phyloP scores from a whole-genome alignment of 139 green algal genomes.

The Gonium pectorale region DNA sequence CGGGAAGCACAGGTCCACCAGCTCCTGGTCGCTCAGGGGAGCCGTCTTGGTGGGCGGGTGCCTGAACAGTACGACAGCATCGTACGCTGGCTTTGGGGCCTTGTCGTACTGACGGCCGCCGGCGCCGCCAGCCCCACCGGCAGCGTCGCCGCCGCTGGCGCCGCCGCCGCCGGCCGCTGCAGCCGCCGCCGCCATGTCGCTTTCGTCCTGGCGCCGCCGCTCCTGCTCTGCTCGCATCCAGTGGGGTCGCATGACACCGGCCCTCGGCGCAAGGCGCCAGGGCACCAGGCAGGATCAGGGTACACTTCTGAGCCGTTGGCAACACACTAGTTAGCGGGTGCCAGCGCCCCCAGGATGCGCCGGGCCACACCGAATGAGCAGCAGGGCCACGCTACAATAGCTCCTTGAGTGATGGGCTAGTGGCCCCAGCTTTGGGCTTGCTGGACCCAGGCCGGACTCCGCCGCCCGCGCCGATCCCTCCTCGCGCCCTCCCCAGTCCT shows the following conservation, averaged over 20 bases:
- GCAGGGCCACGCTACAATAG: too few species aligned
- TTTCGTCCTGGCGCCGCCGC: background rate
- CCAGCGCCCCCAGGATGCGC: too few species aligned
- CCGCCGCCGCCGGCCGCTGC: background rate
- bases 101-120: background rate
- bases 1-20: constrained; percentile 84
- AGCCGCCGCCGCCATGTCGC: background rate
- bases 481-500: too few species aligned
- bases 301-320: too few species aligned
- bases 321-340: too few species aligned
- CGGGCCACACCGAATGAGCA: too few species aligned
- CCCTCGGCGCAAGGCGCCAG: too few species aligned
- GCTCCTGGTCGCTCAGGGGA: constrained; percentile 61
- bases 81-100: constrained; percentile 30
- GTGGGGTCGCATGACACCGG: background rate
- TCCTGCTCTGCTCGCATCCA: background rate
- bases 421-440: too few species aligned
- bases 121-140: background rate
- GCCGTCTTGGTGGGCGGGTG: constrained; percentile 48
- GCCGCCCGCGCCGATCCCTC: too few species aligned
- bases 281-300: too few species aligned
- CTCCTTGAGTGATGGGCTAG: too few species aligned
- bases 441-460: too few species aligned
- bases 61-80: constrained; percentile 68
- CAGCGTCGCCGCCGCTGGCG: background rate